Conservation (phyloP, 139 green algal species). For the Coccomyxa sp. region DNA sequence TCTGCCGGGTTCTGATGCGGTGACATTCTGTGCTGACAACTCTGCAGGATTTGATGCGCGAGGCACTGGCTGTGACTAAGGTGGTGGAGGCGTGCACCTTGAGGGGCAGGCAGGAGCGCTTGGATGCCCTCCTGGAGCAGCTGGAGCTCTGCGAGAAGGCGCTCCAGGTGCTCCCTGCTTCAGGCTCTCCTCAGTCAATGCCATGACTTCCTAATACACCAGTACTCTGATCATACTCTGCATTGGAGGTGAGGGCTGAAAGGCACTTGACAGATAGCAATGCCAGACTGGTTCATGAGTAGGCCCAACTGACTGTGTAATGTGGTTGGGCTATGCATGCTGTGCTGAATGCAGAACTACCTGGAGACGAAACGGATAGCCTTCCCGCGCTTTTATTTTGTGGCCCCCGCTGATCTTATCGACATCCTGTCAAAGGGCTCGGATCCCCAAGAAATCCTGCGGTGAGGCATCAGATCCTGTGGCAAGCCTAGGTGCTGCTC, state of each 20-base stretch:
- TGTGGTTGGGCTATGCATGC: no score
- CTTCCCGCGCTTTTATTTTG: slow-evolving; percentile 95
- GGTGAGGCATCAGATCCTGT: slow-evolving; percentile 22
- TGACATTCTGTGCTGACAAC: no score
- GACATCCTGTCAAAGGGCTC: slow-evolving; percentile 89
- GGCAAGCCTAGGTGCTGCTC: no score
- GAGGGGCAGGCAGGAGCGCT: slow-evolving; percentile 78
- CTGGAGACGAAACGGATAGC: slow-evolving; percentile 88
- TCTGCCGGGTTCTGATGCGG: neutral
- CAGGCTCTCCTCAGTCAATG: neutral
- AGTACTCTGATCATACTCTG: no score
- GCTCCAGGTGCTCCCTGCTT: slow-evolving; percentile 48
- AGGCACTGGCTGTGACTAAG: slow-evolving; percentile 68
- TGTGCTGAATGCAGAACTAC: slow-evolving; percentile 88
- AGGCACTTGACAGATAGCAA: no score
- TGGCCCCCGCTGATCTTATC: slow-evolving; percentile 83
- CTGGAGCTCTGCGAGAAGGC: slow-evolving; percentile 94
- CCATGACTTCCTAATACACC: neutral
- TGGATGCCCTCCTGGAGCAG: slow-evolving; percentile 81
- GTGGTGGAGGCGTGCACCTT: slow-evolving; percentile 88
- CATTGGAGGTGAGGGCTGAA: no score
- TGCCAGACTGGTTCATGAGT: no score
- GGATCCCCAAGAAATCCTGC: slow-evolving; percentile 72
- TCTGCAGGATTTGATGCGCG: slow-evolving; percentile 67
- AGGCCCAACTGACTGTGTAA: no score